phyloP scores from a whole-genome alignment of 208 protist genomes.

The Crithidia expoeki region DNA sequence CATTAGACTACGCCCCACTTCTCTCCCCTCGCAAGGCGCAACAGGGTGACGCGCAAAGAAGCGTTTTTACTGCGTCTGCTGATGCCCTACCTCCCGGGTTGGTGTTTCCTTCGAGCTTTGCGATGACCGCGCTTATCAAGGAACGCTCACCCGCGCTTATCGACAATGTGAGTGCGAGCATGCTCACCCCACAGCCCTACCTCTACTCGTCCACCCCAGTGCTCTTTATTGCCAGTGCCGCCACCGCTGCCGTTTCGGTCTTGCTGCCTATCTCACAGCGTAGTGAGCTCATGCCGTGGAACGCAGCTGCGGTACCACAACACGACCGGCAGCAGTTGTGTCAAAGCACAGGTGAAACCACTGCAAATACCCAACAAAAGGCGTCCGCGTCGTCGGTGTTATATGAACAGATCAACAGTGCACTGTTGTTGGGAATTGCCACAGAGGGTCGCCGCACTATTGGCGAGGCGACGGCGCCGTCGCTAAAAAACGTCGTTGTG shows the following conservation, averaged over 20 bases:
- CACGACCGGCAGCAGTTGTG: neutral
- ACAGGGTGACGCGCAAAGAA: neutral
- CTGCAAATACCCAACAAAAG: too few relatives aligned
- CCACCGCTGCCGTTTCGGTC: conserved; percentile 33
- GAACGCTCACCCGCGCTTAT: conserved; percentile 36
- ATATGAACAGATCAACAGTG: conserved; percentile 13
- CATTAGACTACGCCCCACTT: conserved; percentile 36
- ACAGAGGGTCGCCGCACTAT: conserved; percentile 40
- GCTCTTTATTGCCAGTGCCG: conserved; percentile 39
- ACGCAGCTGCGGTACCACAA: neutral
- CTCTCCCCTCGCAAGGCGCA: neutral
- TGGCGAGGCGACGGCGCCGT: conserved; percentile 42
- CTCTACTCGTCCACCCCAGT: conserved; percentile 43
- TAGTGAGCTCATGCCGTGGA: conserved; percentile 30
- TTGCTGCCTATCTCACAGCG: conserved; percentile 36
- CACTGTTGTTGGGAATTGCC: conserved; percentile 36
- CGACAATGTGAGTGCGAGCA: neutral
- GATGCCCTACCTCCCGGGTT: conserved; percentile 34
- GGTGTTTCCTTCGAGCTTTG: conserved; percentile 19
- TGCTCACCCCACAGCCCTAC: conserved; percentile 47
- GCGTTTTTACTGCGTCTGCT: neutral
- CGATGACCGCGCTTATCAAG: conserved; percentile 34
- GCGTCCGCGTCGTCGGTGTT: too few relatives aligned
- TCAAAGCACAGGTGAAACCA: too few relatives aligned
- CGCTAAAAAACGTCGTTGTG: conserved; percentile 40